Conservation (phyloP, 306 rosid species). For the Sophora flavescens region DNA sequence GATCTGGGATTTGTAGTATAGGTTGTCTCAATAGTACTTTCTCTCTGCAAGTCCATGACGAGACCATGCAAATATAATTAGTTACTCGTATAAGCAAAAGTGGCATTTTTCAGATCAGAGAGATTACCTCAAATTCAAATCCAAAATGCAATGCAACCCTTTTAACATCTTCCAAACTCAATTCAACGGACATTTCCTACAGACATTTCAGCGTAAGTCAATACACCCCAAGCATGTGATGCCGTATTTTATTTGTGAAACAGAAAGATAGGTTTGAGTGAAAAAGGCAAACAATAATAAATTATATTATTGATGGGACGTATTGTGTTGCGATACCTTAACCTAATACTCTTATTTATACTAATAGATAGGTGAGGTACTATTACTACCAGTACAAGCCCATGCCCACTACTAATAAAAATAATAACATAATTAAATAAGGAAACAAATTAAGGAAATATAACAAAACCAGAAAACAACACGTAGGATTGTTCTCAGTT, state of each 20-base stretch:
- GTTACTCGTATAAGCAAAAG: constrained; percentile 2
- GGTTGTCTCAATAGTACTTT: constrained; percentile 82
- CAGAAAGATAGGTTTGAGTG: not conserved
- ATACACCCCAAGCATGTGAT: not conserved
- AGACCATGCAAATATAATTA: constrained; percentile 33
- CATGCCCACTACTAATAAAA: no score
- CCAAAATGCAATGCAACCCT: constrained; percentile 81
- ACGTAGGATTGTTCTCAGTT: no score
- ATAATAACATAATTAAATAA: no score
- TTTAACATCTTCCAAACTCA: constrained; percentile 95
- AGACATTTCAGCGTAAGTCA: constrained; percentile 31
- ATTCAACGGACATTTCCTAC: constrained; percentile 94
- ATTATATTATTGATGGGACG: not conserved
- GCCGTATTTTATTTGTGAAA: not conserved
- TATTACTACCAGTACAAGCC: no score
- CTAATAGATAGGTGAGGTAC: no score
- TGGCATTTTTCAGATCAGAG: constrained; percentile 29
- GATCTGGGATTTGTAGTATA: constrained; percentile 85
- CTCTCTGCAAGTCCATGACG: constrained; percentile 69
- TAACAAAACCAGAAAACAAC: no score
- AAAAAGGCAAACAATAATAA: not conserved
- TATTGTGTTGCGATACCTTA: not conserved
- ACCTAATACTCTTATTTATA: no score
- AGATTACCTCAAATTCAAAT: constrained; percentile 79
- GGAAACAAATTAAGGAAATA: no score